Evolutionary conservation across 2,329 filamentous ascomycete genomes (phyloP).

Genomic region (Verruconis gallopava): DNA sequence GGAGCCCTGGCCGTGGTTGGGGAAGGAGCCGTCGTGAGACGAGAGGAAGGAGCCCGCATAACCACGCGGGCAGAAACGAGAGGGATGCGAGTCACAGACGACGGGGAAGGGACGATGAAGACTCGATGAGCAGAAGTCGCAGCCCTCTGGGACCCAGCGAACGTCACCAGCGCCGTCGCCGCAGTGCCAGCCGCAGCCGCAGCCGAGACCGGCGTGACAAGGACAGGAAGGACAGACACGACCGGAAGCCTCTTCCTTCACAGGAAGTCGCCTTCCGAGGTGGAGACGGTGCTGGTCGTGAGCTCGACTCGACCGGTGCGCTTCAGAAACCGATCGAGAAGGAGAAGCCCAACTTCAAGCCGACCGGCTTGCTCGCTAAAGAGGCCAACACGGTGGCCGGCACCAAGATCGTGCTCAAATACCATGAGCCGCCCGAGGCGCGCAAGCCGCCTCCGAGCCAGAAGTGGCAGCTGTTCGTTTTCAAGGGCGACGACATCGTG

Average conservation of each 20-base stretch:
- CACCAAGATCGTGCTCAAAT: conserved; percentile 72
- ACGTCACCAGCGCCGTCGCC: conserved; percentile 9
- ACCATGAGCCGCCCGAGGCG: conserved; percentile 88
- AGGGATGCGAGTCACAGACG: too few relatives aligned
- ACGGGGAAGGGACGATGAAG: too few relatives aligned
- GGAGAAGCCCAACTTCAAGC: conserved; percentile 77
- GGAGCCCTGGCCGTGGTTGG: too few relatives aligned
- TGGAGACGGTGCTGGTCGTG: conserved; percentile 11
- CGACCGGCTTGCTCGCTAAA: conserved; percentile 70
- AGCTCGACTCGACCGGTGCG: too few relatives aligned
- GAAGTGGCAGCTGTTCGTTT: conserved; percentile 82
- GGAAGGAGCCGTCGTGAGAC: too few relatives aligned
- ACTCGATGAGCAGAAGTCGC: too few relatives aligned
- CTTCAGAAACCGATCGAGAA: conserved; percentile 40
- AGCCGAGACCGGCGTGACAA: background rate
- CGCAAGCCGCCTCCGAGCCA: conserved; percentile 71
- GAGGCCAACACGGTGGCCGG: conserved; percentile 75
- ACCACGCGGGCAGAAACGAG: too few relatives aligned
- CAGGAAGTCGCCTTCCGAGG: conserved; percentile 34
- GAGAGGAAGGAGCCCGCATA: too few relatives aligned
- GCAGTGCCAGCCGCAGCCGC: background rate
- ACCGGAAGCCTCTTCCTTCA: conserved; percentile 31
- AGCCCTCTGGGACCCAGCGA: too few relatives aligned
- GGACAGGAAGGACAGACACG: conserved; percentile 14
- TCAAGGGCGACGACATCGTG: conserved; percentile 69